Base-by-base conservation (phyloP, 441 rosid species). In the Syzygium syzygioides region DNA sequence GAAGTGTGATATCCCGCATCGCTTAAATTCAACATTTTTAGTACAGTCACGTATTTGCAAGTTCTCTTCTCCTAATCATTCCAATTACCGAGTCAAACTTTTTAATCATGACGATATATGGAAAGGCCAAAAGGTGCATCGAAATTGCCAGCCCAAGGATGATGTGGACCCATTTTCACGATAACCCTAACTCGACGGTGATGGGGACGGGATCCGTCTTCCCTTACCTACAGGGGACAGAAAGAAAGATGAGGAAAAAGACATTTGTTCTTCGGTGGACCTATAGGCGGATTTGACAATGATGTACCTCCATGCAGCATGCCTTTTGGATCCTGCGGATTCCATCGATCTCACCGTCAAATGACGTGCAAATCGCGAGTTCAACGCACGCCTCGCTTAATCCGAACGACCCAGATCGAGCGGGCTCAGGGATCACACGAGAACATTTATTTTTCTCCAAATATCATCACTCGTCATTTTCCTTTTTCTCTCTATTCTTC, bases 401-500 rank as follows among this genome's bases (percentile, higher is more conserved):
- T 2, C 17, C n/a, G 1, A 6, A 12, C n/a, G 9, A 23, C 8
- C 14, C 14, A 23, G 53, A 41, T 76, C 15, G 17, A 37, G 45
- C 5, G 48, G 79, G 79, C 79, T 68, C 7, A 68, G 26, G 79
- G 0, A 20, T 23, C 52, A 6, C 17, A 0, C 13, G 3, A 0
- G 6, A 28, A 12, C 66, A 12, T 60, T 28, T 5, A 13, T 28
- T 60, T 60, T 5, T 7, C 14, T 26, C 64, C 64, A 60, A 60
- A 12, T 6, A 28, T 60, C 32, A 28, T 28, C 32, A 6, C 30
- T 28, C 25, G 4, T 59, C n/a, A 59, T 59, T 59, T 13, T 60
- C 66, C 66, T 5, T 59, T 28, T 1, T 59, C 0, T 34, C 1
- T 34, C 10, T 0, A 4, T 32, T 9, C 1, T 32, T 30, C 0